Conservation (phyloP, 345 rosid genomes). For the Acer negundo region DNA sequence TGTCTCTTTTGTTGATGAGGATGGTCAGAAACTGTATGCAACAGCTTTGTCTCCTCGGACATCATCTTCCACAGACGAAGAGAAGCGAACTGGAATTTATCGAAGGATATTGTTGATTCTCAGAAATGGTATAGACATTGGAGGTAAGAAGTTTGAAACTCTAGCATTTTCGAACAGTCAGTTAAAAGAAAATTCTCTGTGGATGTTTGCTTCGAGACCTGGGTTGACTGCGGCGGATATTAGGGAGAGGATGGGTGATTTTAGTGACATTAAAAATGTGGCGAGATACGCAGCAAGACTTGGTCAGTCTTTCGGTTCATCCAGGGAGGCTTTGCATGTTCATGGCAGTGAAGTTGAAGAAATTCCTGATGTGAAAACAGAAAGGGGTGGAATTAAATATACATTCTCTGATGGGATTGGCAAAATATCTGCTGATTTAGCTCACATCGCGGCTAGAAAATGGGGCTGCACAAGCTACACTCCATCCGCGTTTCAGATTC, state of each 20-base stretch:
- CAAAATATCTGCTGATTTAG: constrained; percentile 44
- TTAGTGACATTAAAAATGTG: constrained; percentile 40
- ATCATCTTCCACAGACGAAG: constrained; percentile 16
- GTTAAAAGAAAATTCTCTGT: constrained; percentile 47
- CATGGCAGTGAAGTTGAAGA: constrained; percentile 29
- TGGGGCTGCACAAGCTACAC: constrained; percentile 30
- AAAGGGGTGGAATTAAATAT: constrained; percentile 23
- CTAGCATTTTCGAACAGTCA: constrained; percentile 56
- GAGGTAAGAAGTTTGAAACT: constrained; percentile 47
- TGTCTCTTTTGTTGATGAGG: constrained; percentile 54
- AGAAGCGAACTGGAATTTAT: constrained; percentile 35
- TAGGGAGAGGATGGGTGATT: constrained; percentile 42
- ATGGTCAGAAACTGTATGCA: constrained; percentile 35
- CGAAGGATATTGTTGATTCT: constrained; percentile 40
- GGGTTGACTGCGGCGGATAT: constrained; percentile 44
- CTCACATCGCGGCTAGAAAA: constrained; percentile 37
- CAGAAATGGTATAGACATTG: constrained; percentile 41
- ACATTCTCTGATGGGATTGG: constrained; percentile 54
- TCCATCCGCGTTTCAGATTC: constrained; percentile 54
- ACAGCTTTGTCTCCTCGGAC: constrained; percentile 37
- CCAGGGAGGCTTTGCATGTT: constrained; percentile 47
- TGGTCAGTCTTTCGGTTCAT: constrained; percentile 52
- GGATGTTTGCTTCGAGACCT: constrained; percentile 50
- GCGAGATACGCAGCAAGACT: constrained; percentile 53
- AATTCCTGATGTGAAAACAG: constrained; percentile 34